These are phyloP conservation scores for Aspergillus sclerotialis DNA, from an alignment of 2,329 filamentous ascomycete species.

Conservation along the genomic window DNA sequence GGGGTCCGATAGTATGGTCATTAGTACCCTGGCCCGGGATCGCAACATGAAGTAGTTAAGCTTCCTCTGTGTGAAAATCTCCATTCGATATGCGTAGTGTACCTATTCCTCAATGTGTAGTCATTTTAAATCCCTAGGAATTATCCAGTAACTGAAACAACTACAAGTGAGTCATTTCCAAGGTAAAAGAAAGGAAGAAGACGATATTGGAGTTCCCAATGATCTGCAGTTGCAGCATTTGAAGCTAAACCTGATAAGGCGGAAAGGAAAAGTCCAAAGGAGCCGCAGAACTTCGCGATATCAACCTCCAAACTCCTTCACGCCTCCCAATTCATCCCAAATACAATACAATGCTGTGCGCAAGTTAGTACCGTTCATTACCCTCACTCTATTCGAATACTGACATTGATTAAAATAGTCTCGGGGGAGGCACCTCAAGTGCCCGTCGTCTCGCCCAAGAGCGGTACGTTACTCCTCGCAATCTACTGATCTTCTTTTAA, in stretches of 20 bases:
- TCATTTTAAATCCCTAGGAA: no score
- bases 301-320: constrained; percentile 10
- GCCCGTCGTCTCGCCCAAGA: constrained; percentile 91
- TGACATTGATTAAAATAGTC: constrained; percentile 49
- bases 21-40: no score
- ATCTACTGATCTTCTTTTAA: constrained; percentile 21
- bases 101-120: no score
- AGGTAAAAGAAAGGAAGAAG: no score
- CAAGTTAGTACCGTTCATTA: constrained; percentile 48
- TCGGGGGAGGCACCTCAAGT: constrained; percentile 94
- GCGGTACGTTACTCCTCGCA: constrained; percentile 53
- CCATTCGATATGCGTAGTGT: no score
- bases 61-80: no score
- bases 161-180: no score
- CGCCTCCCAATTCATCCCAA: constrained; percentile 14
- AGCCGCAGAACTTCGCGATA: constrained; percentile 26
- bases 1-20: constrained; percentile 3
- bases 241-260: constrained; percentile 27
- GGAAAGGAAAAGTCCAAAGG: constrained; percentile 28
- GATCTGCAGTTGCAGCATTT: neutral
- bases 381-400: constrained; percentile 4
- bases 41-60: no score
- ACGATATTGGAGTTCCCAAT: no score
- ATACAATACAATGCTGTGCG: constrained; percentile 50
- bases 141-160: no score